Percentiles rank a stretch among this genome's conserved stretches.
These are phyloP conservation scores for Phylloporus scabripes DNA, from an alignment of 768 basidiomycete species.

Conservation along the genomic window DNA sequence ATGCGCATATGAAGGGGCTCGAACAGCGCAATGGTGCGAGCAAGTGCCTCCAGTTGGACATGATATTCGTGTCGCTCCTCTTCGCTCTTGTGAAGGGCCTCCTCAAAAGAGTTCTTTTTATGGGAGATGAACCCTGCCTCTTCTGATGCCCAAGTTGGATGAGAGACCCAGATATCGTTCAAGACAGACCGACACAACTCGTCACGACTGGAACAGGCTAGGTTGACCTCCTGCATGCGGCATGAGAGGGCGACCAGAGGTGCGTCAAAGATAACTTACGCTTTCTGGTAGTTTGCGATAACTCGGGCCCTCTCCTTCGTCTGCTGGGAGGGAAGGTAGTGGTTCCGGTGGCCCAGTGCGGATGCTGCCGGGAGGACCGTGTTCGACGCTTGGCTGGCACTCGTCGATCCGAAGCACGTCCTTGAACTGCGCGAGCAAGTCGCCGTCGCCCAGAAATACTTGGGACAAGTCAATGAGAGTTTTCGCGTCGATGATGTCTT, in stretches of 20 bases:
- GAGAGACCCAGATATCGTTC: conserved; percentile 97
- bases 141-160: conserved; percentile 97
- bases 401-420: conserved; percentile 80
- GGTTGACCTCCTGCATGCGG: conserved; percentile 63
- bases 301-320: conserved; percentile 87
- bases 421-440: conserved; percentile 80
- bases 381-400: conserved; percentile 50
- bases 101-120: conserved; percentile 96
- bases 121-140: conserved; percentile 91
- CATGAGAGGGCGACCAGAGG: too few species aligned
- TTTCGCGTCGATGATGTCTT: conserved; percentile 84
- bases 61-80: conserved; percentile 98
- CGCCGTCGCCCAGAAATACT: conserved; percentile 76
- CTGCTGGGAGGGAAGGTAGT: conserved; percentile 70
- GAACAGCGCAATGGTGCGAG: conserved; percentile 84
- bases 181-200: conserved; percentile 92
- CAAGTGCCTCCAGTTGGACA: conserved; percentile 86
- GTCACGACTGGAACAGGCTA: conserved; percentile 93
- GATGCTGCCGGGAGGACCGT: conserved; percentile 74
- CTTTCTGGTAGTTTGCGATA: conserved; percentile 85
- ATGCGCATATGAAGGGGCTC: conserved; percentile 84
- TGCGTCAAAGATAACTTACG: conserved; percentile 45
- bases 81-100: conserved; percentile 92
- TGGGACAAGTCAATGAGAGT: conserved; percentile 77
- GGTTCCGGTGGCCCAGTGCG: conserved; percentile 73